Base-by-base conservation (phyloP, 2,329 filamentous ascomycete species). In the Macrophomina pseudophaseolina region DNA sequence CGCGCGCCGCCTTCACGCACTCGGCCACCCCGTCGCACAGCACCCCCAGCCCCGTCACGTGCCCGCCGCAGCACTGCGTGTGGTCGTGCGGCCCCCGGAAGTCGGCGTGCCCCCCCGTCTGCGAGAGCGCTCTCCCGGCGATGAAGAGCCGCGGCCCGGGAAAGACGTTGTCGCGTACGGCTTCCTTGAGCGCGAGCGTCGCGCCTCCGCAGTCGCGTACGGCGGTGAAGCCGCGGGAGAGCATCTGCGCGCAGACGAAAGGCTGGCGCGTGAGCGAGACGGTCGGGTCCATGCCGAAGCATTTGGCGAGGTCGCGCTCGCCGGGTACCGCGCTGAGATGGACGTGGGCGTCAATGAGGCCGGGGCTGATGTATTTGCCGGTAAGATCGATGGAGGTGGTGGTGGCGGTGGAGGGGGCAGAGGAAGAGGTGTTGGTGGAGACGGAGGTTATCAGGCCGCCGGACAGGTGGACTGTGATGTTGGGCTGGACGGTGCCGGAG, bases 41-140 rank as follows among this genome's bases (percentile, higher is more conserved):
- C 7, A 80, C 75, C 1, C 82, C 83, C 0, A 84, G 71, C 5
- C 76, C 76, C 0, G 73, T 74, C 1, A 77, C 76, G 1, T 78
- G 75, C 0, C 83, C 81, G 0, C 81, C 80, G 69, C 85, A 87
- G 72, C 85, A 86, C 7, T 72, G 69, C 48, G 77, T 76, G 67
- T 78, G 75, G 42, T 82, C 78, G 67, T 86, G 82, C 2, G 78
- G 73, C 0, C 79, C 74, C 2, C 81, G 77, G n/a, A 81, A 71
- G 71, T 88, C 86, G 3, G 81, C 85, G 69, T 88, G 86, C 0
- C 87, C 87, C 1, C 86, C 86, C 0, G 86, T 86, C 73, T 88
- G 86, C 23, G 3, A 81, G 5, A 89, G 79, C 0, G 83, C 85
- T 60, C 83, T 80, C 7, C 83, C 75, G 0, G 86, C 62, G 49